Base-by-base conservation (phyloP, 2,329 filamentous ascomycete species). In the Fusarium hostae region DNA sequence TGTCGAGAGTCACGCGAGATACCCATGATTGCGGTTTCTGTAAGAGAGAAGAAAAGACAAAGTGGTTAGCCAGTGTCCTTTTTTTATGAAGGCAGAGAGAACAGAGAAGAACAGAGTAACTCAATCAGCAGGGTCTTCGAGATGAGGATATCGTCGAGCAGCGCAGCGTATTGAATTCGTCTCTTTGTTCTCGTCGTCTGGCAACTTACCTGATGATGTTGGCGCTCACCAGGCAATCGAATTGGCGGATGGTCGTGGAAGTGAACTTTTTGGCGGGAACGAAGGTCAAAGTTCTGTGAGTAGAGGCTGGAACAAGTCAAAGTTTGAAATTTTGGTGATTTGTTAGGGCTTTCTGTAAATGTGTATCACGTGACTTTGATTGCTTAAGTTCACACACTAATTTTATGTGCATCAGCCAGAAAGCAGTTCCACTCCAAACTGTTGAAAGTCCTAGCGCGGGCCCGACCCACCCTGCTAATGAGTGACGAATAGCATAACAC, bases 1-100 rank as follows among this genome's bases (percentile, higher is more conserved):
- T 99, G 96, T 89, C 96, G 94, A 86, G 94, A 97, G 89, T 98
- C 95, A 89, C 96, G 94, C 88, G 95, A 98, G 89, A 99, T 98
- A 99, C 96, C 93, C 93, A 95, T 95, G 88, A 91, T 93, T 92
- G 91, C 91, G 87, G 87, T 88, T 88, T 88, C 88, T 91, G 84
- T 76, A 80, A 68, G 61, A 70, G 67, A 64, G 77, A 67, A 70
- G 47, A 58, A 55, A 40, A 63, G 50, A 59, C 66, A 52, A 73
- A 68, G 48, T 66, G 63, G 71, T 79, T 66, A 77, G 75, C 66
- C 32, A 37, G 40, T 59, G 48, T 44, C 35, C 68, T 50, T 60
- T 22, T 32, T 18, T 24, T 39, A 59, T 24, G 55, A 41, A 51
- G 22, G 28, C 51, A 50, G 55, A 39, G 41, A 64, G 37, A 48